phyloP scores from a whole-genome alignment of 1,284 basidiomycete species.

The Cutaneotrichosporon mucoides region DNA sequence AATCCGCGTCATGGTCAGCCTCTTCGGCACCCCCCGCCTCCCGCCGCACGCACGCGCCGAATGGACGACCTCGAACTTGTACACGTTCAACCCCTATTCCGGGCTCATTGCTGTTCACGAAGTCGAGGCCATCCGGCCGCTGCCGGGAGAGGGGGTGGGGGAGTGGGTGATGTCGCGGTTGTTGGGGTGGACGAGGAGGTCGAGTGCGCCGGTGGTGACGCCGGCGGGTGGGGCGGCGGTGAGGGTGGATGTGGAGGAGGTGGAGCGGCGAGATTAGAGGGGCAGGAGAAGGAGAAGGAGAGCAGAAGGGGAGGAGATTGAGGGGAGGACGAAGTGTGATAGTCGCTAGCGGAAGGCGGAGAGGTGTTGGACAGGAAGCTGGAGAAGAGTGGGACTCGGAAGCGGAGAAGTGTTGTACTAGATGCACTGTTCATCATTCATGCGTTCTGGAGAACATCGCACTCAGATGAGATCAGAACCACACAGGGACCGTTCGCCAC shows the following conservation, averaged over 20 bases:
- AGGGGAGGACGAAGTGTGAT: no score
- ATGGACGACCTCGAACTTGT: slow-evolving; percentile 48
- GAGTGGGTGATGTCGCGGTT: slow-evolving; percentile 44
- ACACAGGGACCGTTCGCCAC: no score
- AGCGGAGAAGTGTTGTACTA: no score
- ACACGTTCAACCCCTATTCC: slow-evolving; percentile 48
- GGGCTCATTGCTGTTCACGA: slow-evolving; percentile 46
- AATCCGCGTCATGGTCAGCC: slow-evolving; percentile 39
- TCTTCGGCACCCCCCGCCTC: slow-evolving; percentile 40
- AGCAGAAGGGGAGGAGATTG: no score
- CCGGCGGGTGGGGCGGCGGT: no score
- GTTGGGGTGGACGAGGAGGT: slow-evolving; percentile 24
- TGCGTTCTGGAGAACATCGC: no score
- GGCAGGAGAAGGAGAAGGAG: no score
- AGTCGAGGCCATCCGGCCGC: slow-evolving; percentile 49
- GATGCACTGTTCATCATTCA: no score
- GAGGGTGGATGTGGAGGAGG: background rate
- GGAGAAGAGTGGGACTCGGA: no score
- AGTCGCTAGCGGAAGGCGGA: no score
- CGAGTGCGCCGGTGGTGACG: background rate
- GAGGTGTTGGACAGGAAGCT: no score
- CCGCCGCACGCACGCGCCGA: slow-evolving; percentile 39
- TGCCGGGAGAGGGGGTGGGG: slow-evolving; percentile 48
- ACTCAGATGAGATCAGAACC: no score
- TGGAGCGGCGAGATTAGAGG: background rate